These are phyloP conservation scores for Podospora pseudopauciseta DNA, from an alignment of 495 filamentous ascomycete species.

Conservation along the genomic window DNA sequence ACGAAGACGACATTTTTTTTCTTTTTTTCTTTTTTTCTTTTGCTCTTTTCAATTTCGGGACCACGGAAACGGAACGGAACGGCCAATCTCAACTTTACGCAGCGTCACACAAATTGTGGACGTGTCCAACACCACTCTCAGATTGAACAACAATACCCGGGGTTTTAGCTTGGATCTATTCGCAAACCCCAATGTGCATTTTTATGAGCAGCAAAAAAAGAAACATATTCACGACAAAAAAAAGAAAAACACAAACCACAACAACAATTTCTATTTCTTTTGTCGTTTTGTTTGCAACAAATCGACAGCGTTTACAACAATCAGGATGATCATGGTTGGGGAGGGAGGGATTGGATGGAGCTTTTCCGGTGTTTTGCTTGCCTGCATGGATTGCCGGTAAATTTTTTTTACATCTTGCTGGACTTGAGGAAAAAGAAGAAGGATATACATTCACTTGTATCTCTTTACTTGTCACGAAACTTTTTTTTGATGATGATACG, in stretches of 20 bases:
- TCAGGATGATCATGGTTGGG: constrained; percentile 5
- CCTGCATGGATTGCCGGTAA: constrained; percentile 5
- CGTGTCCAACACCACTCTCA: constrained; percentile 22
- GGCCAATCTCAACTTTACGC: constrained; percentile 14
- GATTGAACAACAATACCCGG: constrained; percentile 19
- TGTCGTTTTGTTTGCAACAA: not conserved
- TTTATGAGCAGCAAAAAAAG: not conserved
- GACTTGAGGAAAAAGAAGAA: not conserved
- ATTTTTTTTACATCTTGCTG: not conserved
- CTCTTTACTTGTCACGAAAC: not conserved
- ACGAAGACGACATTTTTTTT: not conserved
- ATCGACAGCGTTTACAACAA: constrained; percentile 7
- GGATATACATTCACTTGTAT: constrained; percentile 4
- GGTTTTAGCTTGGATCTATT: not conserved
- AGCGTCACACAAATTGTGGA: not conserved
- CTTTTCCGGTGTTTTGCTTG: not conserved
- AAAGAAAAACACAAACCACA: not conserved
- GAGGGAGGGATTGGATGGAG: not conserved
- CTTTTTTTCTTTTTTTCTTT: not conserved
- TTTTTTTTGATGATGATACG: constrained; percentile 8
- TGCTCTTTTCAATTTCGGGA: constrained; percentile 13
- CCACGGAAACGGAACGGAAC: constrained; percentile 14
- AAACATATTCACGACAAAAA: not conserved
- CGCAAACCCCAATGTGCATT: not conserved
- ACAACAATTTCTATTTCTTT: constrained; percentile 7